These are phyloP conservation scores for Patellifolia procumbens DNA, from an alignment of 179 eudicot genomes.

Conservation along the genomic window DNA sequence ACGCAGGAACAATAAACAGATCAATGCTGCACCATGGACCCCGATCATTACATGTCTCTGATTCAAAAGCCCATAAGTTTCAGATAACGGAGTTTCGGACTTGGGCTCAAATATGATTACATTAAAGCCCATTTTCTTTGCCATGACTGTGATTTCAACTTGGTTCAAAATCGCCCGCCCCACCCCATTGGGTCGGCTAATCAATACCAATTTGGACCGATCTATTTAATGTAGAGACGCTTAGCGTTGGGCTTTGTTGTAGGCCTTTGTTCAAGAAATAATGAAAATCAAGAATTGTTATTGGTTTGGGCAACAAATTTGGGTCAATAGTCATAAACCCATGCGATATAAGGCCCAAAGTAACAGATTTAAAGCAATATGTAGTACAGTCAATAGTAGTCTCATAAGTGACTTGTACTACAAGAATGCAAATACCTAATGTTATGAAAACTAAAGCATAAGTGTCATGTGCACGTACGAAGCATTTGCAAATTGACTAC, in stretches of 20 bases:
- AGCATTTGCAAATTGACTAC: no score
- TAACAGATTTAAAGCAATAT: slow-evolving; percentile 49
- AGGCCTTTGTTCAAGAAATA: slow-evolving; percentile 34
- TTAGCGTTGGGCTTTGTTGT: background rate
- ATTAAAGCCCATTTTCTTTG: slow-evolving; percentile 45
- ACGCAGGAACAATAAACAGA: slow-evolving; percentile 51
- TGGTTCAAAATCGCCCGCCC: slow-evolving; percentile 50
- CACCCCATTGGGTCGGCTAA: slow-evolving; percentile 24
- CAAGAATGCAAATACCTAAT: no score
- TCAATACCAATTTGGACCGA: slow-evolving; percentile 40
- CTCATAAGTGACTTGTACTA: no score
- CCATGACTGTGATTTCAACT: slow-evolving; percentile 31
- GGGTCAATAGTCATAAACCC: slow-evolving; percentile 43
- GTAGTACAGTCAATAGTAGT: no score
- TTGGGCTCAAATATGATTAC: slow-evolving; percentile 46
- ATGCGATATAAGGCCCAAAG: slow-evolving; percentile 49
- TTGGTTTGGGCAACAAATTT: slow-evolving; percentile 32
- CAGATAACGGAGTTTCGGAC: slow-evolving; percentile 20
- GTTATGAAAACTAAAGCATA: no score
- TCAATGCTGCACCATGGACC: slow-evolving; percentile 62
- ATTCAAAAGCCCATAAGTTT: slow-evolving; percentile 36
- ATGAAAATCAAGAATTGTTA: slow-evolving; percentile 38
- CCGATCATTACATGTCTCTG: slow-evolving; percentile 54
- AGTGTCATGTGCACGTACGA: no score
- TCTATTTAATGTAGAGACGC: background rate